Evolutionary conservation across 2,329 filamentous ascomycete species (phyloP).

Genomic region (Penicillium sp.): DNA sequence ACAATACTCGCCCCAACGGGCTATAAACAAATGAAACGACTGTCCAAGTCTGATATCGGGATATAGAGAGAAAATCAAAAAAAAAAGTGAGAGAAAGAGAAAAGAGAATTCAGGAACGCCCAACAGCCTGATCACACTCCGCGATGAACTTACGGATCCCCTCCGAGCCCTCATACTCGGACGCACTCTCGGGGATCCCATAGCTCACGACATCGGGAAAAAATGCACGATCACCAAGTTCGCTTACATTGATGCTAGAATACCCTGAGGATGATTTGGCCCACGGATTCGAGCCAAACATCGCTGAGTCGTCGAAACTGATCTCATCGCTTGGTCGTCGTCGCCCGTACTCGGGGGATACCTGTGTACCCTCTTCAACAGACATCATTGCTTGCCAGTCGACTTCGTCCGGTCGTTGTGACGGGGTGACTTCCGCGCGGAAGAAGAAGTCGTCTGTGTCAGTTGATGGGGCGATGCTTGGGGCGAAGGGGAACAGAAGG

Average conservation of each 20-base stretch:
- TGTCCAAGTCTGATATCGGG: slow-evolving; percentile 23
- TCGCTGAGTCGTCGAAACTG: slow-evolving; percentile 48
- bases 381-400: slow-evolving; percentile 65
- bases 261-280: slow-evolving; percentile 58
- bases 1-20: not conserved
- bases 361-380: slow-evolving; percentile 35
- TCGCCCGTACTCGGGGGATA: slow-evolving; percentile 29
- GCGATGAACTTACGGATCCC: slow-evolving; percentile 70
- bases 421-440: slow-evolving; percentile 42
- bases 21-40: slow-evolving; percentile 21
- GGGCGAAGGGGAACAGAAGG: slow-evolving; percentile 84
- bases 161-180: slow-evolving; percentile 67
- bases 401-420: slow-evolving; percentile 47
- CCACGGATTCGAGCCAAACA: slow-evolving; percentile 60
- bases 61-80: slow-evolving; percentile 8
- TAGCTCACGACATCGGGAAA: slow-evolving; percentile 48
- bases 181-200: slow-evolving; percentile 36
- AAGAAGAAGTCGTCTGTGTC: slow-evolving; percentile 50
- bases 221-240: slow-evolving; percentile 48
- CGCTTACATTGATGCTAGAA: slow-evolving; percentile 62
- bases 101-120: slow-evolving; percentile 16
- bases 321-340: slow-evolving; percentile 34
- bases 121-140: slow-evolving; percentile 61
- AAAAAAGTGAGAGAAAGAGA: slow-evolving; percentile 11
- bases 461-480: slow-evolving; percentile 57